A percentile compares a stretch with the other conserved stretches of the same genome.
Conservation (phyloP, 257 asterid genomes). For the Fraxinus americana region DNA sequence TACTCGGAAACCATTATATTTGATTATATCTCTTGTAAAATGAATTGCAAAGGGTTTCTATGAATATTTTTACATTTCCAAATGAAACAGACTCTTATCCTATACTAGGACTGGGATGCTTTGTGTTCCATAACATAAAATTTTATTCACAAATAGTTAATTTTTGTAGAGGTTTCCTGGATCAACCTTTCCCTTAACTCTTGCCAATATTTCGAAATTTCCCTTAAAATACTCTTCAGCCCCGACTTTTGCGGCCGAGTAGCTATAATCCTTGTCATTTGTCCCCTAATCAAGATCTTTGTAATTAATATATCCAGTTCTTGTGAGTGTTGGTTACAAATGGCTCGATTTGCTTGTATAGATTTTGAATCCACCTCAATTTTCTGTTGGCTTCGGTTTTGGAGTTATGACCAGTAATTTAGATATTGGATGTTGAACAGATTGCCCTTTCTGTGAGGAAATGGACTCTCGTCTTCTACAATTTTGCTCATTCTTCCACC, state of each 20-base stretch:
- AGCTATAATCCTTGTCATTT: conserved; percentile 30
- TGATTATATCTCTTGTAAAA: not conserved
- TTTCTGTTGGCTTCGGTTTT: conserved; percentile 17
- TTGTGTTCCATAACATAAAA: too few relatives aligned
- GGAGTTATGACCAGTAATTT: conserved; percentile 21
- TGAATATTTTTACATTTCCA: not conserved
- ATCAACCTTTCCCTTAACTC: conserved; percentile 35
- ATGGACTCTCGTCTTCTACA: conserved; percentile 29
- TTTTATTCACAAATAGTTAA: too few relatives aligned
- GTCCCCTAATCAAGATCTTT: conserved; percentile 35
- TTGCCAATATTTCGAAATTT: conserved; percentile 32
- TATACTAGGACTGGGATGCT: conserved; percentile 31
- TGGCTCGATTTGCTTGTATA: conserved; percentile 29
- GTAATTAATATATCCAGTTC: conserved; percentile 34
- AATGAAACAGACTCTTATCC: not conserved
- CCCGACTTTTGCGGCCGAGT: conserved; percentile 28
- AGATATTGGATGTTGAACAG: conserved; percentile 30
- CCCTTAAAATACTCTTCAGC: conserved; percentile 39
- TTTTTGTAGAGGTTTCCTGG: conserved; percentile 33
- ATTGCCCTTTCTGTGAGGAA: conserved; percentile 39
- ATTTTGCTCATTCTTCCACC: conserved; percentile 38
- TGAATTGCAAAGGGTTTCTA: not conserved
- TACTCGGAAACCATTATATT: not conserved
- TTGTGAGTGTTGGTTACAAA: conserved; percentile 30
- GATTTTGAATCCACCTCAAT: conserved; percentile 29